phyloP scores from a whole-genome alignment of 805 yeast genomes.

The Candida tammaniensis region DNA sequence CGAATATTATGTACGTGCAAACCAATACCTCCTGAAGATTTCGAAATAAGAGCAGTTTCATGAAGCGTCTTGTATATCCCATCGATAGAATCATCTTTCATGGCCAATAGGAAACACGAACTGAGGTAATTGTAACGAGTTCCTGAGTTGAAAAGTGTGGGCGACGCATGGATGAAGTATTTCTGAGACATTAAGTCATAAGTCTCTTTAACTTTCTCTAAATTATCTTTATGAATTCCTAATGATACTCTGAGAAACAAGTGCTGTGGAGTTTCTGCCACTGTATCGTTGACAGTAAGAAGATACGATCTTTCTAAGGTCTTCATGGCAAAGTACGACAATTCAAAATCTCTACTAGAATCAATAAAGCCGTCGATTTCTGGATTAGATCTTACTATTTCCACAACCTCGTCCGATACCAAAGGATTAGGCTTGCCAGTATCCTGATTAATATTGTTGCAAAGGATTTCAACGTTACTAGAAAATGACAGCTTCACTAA shows the following conservation, averaged over 20 bases:
- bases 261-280: slow-evolving; percentile 92
- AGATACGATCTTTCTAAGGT: slow-evolving; percentile 89
- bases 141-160: slow-evolving; percentile 92
- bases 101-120: slow-evolving; percentile 87
- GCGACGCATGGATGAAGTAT: slow-evolving; percentile 92
- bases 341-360: slow-evolving; percentile 71
- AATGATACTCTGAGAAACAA: slow-evolving; percentile 87
- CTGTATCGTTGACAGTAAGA: slow-evolving; percentile 48
- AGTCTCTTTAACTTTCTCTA: slow-evolving; percentile 70
- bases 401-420: slow-evolving; percentile 64
- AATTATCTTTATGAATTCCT: slow-evolving; percentile 77
- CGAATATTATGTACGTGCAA: slow-evolving; percentile 85
- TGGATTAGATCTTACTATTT: slow-evolving; percentile 45
- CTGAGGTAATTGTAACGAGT: slow-evolving; percentile 83
- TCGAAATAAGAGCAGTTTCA: slow-evolving; percentile 85
- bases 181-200: slow-evolving; percentile 83
- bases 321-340: slow-evolving; percentile 86
- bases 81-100: slow-evolving; percentile 93
- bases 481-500: slow-evolving; percentile 20
- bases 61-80: slow-evolving; percentile 91
- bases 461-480: slow-evolving; percentile 20
- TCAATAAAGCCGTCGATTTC: slow-evolving; percentile 65
- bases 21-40: slow-evolving; percentile 96
- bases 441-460: slow-evolving; percentile 12
- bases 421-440: slow-evolving; percentile 41